phyloP scores from a whole-genome alignment of 129 eudicot genomes.

The carrot (Daucus carota) region DH1_v3.0 NC_030385.2:37729501-37730000 shows the following conservation, averaged over 20 bases:
- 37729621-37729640: background rate
- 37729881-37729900: background rate
- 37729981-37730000: background rate
- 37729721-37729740: background rate
- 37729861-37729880: background rate
- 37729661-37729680: background rate
- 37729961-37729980: background rate
- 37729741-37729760: background rate
- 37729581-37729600: background rate
- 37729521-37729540: background rate
- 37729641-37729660: background rate
- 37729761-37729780: background rate
- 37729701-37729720: background rate
- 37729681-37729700: background rate
- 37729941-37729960: background rate
- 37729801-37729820: background rate
- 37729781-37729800: background rate
- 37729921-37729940: background rate
- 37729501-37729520: background rate
- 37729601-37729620: background rate
- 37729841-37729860: background rate
- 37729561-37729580: background rate
- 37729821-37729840: background rate
- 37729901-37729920: background rate
- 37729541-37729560: background rate